A percentile compares a stretch with the other conserved stretches of the same genome.
Conservation (phyloP, 257 asterid genomes). For the Orobanche coerulescens region DNA sequence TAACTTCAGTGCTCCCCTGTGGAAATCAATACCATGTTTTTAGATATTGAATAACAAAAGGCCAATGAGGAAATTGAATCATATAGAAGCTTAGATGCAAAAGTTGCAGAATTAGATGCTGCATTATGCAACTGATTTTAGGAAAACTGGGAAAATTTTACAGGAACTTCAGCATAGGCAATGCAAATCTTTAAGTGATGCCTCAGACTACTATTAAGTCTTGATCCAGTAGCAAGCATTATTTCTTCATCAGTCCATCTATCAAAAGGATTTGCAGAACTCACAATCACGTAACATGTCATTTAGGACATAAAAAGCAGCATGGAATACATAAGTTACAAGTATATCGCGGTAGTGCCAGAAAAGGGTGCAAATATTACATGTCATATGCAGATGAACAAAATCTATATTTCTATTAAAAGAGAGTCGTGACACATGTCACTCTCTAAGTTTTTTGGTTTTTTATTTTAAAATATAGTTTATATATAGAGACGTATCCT, state of each 20-base stretch:
- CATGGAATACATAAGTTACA: slow-evolving; percentile 1
- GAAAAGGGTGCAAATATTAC: slow-evolving; percentile 8
- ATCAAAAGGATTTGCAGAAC: slow-evolving; percentile 24
- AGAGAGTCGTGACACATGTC: no score
- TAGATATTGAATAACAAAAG: neutral
- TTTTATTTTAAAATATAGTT: no score
- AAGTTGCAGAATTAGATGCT: slow-evolving; percentile 3
- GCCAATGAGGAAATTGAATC: slow-evolving; percentile 5
- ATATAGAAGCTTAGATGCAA: slow-evolving; percentile 6
- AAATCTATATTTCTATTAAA: no score
- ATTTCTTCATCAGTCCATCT: slow-evolving; percentile 72
- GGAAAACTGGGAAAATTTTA: slow-evolving; percentile 28
- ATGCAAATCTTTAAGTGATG: slow-evolving; percentile 56
- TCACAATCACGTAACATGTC: slow-evolving; percentile 3
- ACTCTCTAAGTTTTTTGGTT: no score
- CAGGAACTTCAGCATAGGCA: slow-evolving; percentile 68
- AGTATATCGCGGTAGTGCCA: neutral
- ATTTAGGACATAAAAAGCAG: slow-evolving; percentile 19
- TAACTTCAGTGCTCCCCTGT: slow-evolving; percentile 56
- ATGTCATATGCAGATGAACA: neutral
- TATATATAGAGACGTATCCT: no score
- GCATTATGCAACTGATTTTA: neutral
- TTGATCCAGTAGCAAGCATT: slow-evolving; percentile 76
- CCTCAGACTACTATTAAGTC: slow-evolving; percentile 28
- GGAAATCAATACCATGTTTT: neutral